Conservation (phyloP, 2,329 filamentous ascomycete genomes). For the Pezicula neosporulosa region DNA sequence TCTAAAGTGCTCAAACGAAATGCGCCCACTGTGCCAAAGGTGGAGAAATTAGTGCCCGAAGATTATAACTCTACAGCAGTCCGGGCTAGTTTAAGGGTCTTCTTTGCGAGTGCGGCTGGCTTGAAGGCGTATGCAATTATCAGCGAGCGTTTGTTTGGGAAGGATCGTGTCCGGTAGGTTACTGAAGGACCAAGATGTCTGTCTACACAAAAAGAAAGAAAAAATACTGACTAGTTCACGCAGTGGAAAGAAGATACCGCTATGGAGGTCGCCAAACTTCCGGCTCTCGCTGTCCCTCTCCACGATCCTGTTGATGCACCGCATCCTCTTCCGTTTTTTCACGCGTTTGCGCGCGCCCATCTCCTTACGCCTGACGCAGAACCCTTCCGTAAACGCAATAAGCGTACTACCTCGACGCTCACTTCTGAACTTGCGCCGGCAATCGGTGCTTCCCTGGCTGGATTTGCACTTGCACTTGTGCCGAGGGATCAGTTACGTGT, state of each 20-base stretch:
- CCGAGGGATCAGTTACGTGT: slow-evolving; percentile 68
- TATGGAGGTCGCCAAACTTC: slow-evolving; percentile 65
- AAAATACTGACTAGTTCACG: slow-evolving; percentile 4
- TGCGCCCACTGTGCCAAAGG: slow-evolving; percentile 51
- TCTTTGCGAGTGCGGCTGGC: slow-evolving; percentile 58
- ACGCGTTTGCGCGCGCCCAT: slow-evolving; percentile 73
- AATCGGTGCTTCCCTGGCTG: slow-evolving; percentile 84
- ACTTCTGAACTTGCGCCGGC: slow-evolving; percentile 84
- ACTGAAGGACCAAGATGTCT: not conserved
- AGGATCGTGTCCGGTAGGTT: slow-evolving; percentile 28
- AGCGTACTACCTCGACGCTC: slow-evolving; percentile 67
- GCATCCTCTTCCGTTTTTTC: slow-evolving; percentile 88
- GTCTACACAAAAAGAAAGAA: not conserved
- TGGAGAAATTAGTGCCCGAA: slow-evolving; percentile 40
- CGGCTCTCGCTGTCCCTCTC: slow-evolving; percentile 81
- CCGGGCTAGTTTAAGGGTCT: slow-evolving; percentile 68
- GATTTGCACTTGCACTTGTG: slow-evolving; percentile 75
- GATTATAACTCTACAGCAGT: slow-evolving; percentile 70
- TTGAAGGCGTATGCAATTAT: slow-evolving; percentile 61
- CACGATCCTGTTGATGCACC: slow-evolving; percentile 81
- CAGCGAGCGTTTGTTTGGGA: slow-evolving; percentile 42
- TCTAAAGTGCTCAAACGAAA: slow-evolving; percentile 54
- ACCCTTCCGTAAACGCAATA: slow-evolving; percentile 81
- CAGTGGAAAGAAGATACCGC: slow-evolving; percentile 43
- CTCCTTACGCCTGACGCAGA: slow-evolving; percentile 76